Evolutionary conservation across 1,284 basidiomycete species (phyloP), one percentile per base, ranked within the genome.

Genomic region (Amylostereum areolatum): DNA sequence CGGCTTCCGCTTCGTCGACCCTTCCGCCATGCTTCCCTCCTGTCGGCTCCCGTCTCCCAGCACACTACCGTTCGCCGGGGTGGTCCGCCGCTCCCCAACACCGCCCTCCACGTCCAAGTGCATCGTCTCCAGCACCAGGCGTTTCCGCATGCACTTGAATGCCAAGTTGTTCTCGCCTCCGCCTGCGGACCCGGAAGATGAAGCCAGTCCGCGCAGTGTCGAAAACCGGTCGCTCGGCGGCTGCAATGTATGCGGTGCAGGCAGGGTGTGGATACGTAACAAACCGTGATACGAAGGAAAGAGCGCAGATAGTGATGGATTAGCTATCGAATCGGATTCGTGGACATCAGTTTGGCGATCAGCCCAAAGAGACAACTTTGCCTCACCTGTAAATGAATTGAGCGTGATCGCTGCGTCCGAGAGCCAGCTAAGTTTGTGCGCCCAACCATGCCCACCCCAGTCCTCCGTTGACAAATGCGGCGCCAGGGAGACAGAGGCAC

Each of bases 41-140:
- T 7, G 6, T 45, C 29, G 27, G 41, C 25, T 30, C 18, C 47
- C 57, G 12, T 52, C 58, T 44, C 65, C 64, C 47, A 61, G 40
- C 25, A 54, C 53, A n/a, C 55, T 58, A 3, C 57, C 51, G 35
- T 53, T 67, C 12, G 71, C 67, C 10, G 80, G 74, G 2, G 73
- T 80, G 9, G 90, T 94, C 53, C 89, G 74, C 52, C 94, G 74
- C 66, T 97, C 95, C 10, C 84, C 78, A 4, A 92, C 85, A 4
- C 94, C 94, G 8, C 94, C 95, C 63, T 97, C 94, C 3, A 93
- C 77, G 61, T 95, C 96, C 9, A 97, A 74, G 69, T 97, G 92
- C 51, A 97, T 71, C 25, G 93, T 97, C 70, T 98, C 95, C 56
- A 98, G 81, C 25, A 96, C 74, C 45, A 97, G 73, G 35, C 90